phyloP scores from a whole-genome alignment of 2,329 filamentous ascomycete species.

The Fusarium subglutinans region DNA sequence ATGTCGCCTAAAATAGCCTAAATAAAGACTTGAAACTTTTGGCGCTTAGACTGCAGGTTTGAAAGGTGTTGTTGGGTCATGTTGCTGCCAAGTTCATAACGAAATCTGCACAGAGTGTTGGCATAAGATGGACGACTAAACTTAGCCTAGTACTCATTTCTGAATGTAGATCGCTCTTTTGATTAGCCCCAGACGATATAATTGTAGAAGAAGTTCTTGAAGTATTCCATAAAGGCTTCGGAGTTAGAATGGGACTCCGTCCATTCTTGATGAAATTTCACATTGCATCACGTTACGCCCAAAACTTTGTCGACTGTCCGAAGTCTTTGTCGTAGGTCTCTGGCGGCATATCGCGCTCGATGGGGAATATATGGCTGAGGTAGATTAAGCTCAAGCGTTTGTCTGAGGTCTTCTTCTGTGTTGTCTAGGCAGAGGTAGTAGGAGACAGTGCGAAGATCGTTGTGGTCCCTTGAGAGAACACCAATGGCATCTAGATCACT shows the following conservation, averaged over 20 bases:
- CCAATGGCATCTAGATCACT: neutral
- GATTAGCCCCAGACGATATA: neutral
- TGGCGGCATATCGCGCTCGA: rapidly evolving
- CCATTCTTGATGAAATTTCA: neutral
- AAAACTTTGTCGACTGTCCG: neutral
- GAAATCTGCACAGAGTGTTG: neutral
- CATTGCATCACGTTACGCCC: rapidly evolving
- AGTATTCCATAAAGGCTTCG: neutral
- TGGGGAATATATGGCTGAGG: rapidly evolving
- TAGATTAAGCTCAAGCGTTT: rapidly evolving
- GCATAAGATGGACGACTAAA: neutral
- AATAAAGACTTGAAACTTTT: neutral
- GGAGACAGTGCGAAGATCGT: neutral
- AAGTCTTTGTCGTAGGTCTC: neutral
- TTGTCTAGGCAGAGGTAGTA: neutral
- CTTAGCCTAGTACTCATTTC: neutral
- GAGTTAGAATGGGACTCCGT: neutral
- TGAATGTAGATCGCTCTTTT: neutral
- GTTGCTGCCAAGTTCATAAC: neutral
- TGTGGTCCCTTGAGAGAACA: neutral
- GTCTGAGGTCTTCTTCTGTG: rapidly evolving
- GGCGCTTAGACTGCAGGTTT: neutral
- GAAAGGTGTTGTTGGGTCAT: neutral
- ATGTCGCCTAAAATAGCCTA: neutral
- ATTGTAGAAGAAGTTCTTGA: neutral